Percentiles rank a stretch among this genome's conserved stretches.
Conservation (phyloP, 164 flowering plant species). For the Buxus sempervirens region DNA sequence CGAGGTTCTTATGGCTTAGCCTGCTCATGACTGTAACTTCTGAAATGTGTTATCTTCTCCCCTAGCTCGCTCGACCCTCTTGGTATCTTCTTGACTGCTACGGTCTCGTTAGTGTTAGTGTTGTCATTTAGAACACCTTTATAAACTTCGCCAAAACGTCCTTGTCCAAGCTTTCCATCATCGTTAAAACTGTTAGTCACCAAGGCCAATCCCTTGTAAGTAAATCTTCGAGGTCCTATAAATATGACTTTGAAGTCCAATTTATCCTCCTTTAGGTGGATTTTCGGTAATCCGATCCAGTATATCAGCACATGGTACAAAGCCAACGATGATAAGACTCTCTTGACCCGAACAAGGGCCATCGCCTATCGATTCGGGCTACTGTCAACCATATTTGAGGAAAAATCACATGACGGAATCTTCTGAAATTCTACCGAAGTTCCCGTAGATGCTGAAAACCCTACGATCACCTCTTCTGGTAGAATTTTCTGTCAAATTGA, state of each 20-base stretch:
- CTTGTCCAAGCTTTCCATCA: conserved; percentile 14
- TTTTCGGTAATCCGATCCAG: too few species aligned
- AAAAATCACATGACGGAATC: conserved; percentile 17
- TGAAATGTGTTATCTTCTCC: conserved; percentile 14
- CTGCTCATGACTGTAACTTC: conserved; percentile 12
- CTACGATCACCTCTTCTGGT: conserved; percentile 23
- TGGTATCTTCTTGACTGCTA: conserved; percentile 14
- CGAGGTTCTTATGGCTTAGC: conserved; percentile 16
- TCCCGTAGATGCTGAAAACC: conserved; percentile 30
- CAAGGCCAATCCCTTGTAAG: conserved; percentile 9
- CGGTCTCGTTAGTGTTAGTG: neutral
- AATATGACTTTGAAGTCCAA: neutral
- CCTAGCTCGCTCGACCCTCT: conserved; percentile 11
- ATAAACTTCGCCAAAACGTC: conserved; percentile 17
- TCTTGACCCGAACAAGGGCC: neutral
- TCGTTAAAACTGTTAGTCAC: conserved; percentile 13
- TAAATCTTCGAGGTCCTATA: conserved; percentile 16
- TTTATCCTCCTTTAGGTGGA: neutral
- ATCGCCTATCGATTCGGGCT: neutral
- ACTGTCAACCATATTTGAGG: conserved; percentile 2
- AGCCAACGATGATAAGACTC: neutral
- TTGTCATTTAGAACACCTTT: conserved; percentile 1
- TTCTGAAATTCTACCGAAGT: conserved; percentile 16
- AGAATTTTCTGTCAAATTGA: conserved; percentile 7
- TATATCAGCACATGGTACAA: too few species aligned